Evolutionary conservation across 441 rosid genomes (phyloP), one percentile per base, ranked within the genome.

Genomic region (Capsella rubella): DNA sequence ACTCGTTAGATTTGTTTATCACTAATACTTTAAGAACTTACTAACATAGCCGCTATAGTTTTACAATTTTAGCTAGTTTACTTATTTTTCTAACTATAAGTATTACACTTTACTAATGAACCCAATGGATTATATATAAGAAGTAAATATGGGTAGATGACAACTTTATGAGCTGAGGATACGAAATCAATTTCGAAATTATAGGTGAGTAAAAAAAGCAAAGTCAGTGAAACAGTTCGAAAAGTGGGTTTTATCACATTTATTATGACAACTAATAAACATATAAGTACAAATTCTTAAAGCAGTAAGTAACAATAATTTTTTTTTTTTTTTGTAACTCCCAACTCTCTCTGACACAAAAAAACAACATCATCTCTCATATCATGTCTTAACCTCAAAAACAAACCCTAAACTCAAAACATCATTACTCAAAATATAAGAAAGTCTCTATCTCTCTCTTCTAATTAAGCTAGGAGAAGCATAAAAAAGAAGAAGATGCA

Each of bases 301-400:
- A 50, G 52, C 59, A 55, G 64, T 69, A 62, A 76, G 65, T 45
- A 69, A 16, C 52, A 35, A 69, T 47, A 76, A 55, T 43, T 63
- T 45, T 62, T 47, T 63, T 43, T n/a, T 63, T 45, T 62, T 47
- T 63, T 25, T 49, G 66, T 56, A 76, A 70, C 79, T 63, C 79
- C 79, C 79, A 63, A 70, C 75, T 70, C 79, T 47, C 39, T 69
- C 67, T 70, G 79, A 76, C 79, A 76, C 79, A 76, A 69, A 21
- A 21, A 21, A 21, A 76, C 64, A 45, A 14, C 52, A 61, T 27
- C 59, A 62, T 45, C 46, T 50, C 72, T 27, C 59, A 62, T 45
- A 64, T 50, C 72, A 74, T 40, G 29, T 63, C 71, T 63, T 63
- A 50, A 69, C 6, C 74, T 43, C 34, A 32, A 62, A 75, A 28